Conservation (phyloP, 768 basidiomycete genomes). For the Kwoniella newhampshirensis region DNA sequence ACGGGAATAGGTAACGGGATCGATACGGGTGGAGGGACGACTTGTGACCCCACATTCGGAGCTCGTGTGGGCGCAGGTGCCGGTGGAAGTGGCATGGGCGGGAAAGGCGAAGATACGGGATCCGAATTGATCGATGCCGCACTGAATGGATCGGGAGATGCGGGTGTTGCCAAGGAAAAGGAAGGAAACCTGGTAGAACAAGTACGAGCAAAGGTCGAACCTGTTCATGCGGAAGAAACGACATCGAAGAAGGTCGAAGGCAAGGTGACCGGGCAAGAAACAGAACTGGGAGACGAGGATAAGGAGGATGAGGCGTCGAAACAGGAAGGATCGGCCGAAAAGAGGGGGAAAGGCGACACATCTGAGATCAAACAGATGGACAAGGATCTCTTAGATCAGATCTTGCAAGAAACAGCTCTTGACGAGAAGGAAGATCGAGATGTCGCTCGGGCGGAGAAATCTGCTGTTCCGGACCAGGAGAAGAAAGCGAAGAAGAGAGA, state of each 20-base stretch:
- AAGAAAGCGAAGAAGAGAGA: no score
- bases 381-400: background rate
- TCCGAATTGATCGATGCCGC: no score
- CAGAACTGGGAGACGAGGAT: conserved; percentile 27
- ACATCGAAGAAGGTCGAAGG: conserved; percentile 9
- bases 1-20: background rate
- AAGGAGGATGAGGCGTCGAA: background rate
- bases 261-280: no score
- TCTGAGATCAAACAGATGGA: background rate
- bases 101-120: no score
- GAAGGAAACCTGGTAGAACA: conserved; percentile 1
- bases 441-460: background rate
- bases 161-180: conserved; percentile 10
- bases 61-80: no score
- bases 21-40: background rate
- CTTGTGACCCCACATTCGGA: no score
- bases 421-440: background rate
- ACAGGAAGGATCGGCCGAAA: background rate
- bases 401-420: background rate
- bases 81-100: no score
- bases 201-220: conserved; percentile 9
- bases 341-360: background rate
- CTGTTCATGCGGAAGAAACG: conserved; percentile 7
- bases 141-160: no score
- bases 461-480: no score